phyloP scores from a whole-genome alignment of 2,329 filamentous ascomycete genomes.

The Alternaria infectoria region DNA sequence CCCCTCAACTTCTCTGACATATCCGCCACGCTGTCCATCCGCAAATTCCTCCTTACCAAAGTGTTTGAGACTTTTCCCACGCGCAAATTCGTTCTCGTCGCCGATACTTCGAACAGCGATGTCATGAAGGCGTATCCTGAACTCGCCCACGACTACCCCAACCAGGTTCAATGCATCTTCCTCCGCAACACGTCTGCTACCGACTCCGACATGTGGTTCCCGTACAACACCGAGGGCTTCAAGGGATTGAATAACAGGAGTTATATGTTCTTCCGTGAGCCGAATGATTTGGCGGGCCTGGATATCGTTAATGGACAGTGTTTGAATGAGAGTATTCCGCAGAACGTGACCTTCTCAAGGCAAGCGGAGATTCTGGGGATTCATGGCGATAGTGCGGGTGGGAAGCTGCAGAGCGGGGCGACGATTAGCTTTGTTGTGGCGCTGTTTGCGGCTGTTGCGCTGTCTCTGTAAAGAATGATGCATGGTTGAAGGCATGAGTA shows the following conservation, averaged over 20 bases:
- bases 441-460: slow-evolving; percentile 37
- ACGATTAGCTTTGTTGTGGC: slow-evolving; percentile 44
- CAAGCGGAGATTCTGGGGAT: slow-evolving; percentile 47
- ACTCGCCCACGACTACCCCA: slow-evolving; percentile 69
- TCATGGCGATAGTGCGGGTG: slow-evolving; percentile 36
- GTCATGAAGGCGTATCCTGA: slow-evolving; percentile 71
- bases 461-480: slow-evolving; percentile 21
- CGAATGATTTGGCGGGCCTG: slow-evolving; percentile 70
- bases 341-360: slow-evolving; percentile 72
- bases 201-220: slow-evolving; percentile 70
- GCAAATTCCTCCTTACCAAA: slow-evolving; percentile 71
- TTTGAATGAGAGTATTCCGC: slow-evolving; percentile 64
- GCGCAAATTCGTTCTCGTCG: slow-evolving; percentile 77
- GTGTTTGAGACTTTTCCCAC: slow-evolving; percentile 77
- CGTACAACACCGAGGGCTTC: slow-evolving; percentile 77
- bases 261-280: slow-evolving; percentile 81
- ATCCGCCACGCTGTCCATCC: slow-evolving; percentile 72
- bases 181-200: slow-evolving; percentile 76
- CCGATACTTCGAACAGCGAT: slow-evolving; percentile 78
- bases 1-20: slow-evolving; percentile 82
- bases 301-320: slow-evolving; percentile 74
- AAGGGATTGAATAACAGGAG: slow-evolving; percentile 67
- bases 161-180: slow-evolving; percentile 78
- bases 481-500: background rate
- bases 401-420: slow-evolving; percentile 33